phyloP scores from a whole-genome alignment of 306 rosid genomes.

The Carpinus fangiana region DNA sequence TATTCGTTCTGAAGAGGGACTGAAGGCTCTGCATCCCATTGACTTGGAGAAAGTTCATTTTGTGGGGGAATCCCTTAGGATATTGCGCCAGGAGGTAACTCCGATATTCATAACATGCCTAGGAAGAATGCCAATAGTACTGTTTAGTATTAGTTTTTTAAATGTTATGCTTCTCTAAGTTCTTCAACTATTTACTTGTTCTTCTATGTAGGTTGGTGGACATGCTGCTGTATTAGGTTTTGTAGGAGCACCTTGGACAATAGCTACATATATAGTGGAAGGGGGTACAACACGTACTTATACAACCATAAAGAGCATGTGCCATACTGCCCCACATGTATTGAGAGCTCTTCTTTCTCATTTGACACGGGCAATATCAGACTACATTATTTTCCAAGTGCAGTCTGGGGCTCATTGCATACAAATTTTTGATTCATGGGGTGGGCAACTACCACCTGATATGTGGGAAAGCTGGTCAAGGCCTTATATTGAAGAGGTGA shows the following conservation, averaged over 20 bases:
- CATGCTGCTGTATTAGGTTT: slow-evolving; percentile 94
- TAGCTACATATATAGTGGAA: slow-evolving; percentile 95
- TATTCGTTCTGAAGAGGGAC: slow-evolving; percentile 73
- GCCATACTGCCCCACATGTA: slow-evolving; percentile 86
- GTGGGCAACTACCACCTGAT: slow-evolving; percentile 88
- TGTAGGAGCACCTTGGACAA: slow-evolving; percentile 99
- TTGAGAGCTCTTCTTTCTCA: slow-evolving; percentile 87
- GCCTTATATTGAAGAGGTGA: slow-evolving; percentile 90
- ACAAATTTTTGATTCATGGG: slow-evolving; percentile 99
- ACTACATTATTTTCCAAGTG: slow-evolving; percentile 81
- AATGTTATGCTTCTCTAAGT: not conserved
- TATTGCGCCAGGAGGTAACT: slow-evolving; percentile 71
- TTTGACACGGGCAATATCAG: slow-evolving; percentile 80
- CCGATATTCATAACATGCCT: slow-evolving; percentile 11
- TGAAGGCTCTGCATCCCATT: slow-evolving; percentile 76
- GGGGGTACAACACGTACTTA: slow-evolving; percentile 91
- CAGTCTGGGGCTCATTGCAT: slow-evolving; percentile 96
- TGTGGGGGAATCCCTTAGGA: slow-evolving; percentile 83
- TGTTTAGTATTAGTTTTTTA: slow-evolving; percentile 6
- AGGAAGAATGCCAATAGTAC: slow-evolving; percentile 4
- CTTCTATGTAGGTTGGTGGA: slow-evolving; percentile 65
- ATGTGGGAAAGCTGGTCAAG: slow-evolving; percentile 99
- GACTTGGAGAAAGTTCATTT: slow-evolving; percentile 75
- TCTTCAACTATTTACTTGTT: not conserved
- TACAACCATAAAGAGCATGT: slow-evolving; percentile 90